Evolutionary conservation across 2,329 filamentous ascomycete species (phyloP).

Genomic region (Pseudocercospora vitis): DNA sequence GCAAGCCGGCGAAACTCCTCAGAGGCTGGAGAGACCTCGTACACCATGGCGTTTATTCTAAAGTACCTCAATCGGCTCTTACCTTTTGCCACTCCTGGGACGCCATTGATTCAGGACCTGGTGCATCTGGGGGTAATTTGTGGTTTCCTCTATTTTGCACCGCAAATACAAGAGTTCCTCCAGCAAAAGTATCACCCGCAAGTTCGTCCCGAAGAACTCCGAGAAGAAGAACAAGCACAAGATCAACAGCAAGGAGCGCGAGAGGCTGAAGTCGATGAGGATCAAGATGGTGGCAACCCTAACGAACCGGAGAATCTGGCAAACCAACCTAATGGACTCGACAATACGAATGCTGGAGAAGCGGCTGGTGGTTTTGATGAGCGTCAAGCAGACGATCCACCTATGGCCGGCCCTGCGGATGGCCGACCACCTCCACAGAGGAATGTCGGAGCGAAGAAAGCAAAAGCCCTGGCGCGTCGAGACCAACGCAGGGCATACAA

Average conservation of each 20-base stretch:
- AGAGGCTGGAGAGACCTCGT: not conserved
- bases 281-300: not conserved
- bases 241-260: conserved; percentile 8
- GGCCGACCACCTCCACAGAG: conserved; percentile 20
- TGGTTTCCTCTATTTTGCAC: conserved; percentile 49
- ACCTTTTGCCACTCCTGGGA: conserved; percentile 50
- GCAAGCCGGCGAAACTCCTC: no score
- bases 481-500: conserved; percentile 49
- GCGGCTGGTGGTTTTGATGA: not conserved
- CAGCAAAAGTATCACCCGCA: conserved; percentile 24
- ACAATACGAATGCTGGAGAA: not conserved
- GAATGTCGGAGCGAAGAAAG: conserved; percentile 51
- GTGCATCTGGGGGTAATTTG: conserved; percentile 48
- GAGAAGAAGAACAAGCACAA: conserved; percentile 4
- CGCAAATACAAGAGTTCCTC: conserved; percentile 44
- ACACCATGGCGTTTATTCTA: conserved; percentile 30
- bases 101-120: conserved; percentile 49
- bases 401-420: conserved; percentile 40
- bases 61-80: conserved; percentile 45
- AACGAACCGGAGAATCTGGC: not conserved
- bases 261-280: not conserved
- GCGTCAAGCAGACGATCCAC: not conserved
- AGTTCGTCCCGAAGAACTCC: conserved; percentile 4
- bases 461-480: conserved; percentile 48
- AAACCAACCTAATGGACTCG: not conserved